Evolutionary conservation across 169 alveolate species (phyloP), one percentile per base, ranked within the genome.

Genomic region (Cryptosporidium canis): DNA sequence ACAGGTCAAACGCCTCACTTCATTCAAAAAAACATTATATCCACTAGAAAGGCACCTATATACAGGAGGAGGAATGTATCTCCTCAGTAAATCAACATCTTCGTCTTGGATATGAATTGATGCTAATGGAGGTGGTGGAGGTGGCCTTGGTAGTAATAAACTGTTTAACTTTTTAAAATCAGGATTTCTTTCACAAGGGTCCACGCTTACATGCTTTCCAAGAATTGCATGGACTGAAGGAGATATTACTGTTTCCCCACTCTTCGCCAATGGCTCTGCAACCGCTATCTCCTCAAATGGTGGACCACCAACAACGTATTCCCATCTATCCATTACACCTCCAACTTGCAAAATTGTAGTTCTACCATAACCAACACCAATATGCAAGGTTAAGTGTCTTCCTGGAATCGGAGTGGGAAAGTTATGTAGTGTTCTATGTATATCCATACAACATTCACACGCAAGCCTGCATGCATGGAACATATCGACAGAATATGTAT

Each of bases 201-300:
- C 91, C 29, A 85, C 90, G 4, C 55, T 58, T 7, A 72, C 77
- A n/a, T 61, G 63, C 53, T 84, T 84, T 24, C 58, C 87, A 9
- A 77, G 63, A 18, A 85, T 66, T 0, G 90, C 67, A 65, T 68
- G 90, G 2, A 92, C 91, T 9, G 90, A 83, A 21, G 82, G 93
- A 5, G 94, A 91, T n/a, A 94, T 51, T 8, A 94, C 96, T 4
- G 95, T 94, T 71, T 94, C 93, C 0, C 95, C 96, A 64, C 90
- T 91, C 61, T 91, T 83, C 3, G 96, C 96, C 53, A 93, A 58
- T 0, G 95, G 92, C 24, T 92, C 96, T 3, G 93, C 94, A 2
- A 90, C 56, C 5, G 95, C 93, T 41, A 93, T 91, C 47, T 94
- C 96, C 55, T 92, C 95, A 27, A 94, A 48, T 18, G 96, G 95